phyloP scores from a whole-genome alignment of 495 filamentous ascomycete species.

The Penicillium roqueforti region DNA sequence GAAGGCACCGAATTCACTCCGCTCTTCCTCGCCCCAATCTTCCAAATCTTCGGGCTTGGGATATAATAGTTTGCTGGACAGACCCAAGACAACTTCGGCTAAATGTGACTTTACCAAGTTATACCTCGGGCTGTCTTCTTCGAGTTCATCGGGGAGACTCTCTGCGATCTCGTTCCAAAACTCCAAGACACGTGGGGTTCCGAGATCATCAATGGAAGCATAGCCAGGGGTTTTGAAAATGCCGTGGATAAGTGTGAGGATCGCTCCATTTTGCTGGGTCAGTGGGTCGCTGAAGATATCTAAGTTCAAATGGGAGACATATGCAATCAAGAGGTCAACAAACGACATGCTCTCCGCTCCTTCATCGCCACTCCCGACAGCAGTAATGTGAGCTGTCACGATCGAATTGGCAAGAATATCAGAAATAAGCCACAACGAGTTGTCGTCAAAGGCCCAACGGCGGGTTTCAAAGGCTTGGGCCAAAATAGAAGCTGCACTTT shows the following conservation, averaged over 20 bases:
- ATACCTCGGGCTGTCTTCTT: constrained; percentile 23
- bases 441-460: constrained; percentile 18
- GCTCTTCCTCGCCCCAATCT: constrained; percentile 68
- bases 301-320: constrained; percentile 38
- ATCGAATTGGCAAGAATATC: constrained; percentile 33
- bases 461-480: constrained; percentile 25
- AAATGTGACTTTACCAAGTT: constrained; percentile 33
- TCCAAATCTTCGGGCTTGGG: constrained; percentile 27
- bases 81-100: constrained; percentile 34
- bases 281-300: constrained; percentile 31
- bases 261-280: constrained; percentile 29
- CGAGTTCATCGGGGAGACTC: constrained; percentile 31
- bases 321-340: constrained; percentile 65
- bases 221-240: constrained; percentile 68
- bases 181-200: constrained; percentile 72
- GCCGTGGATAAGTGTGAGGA: constrained; percentile 52
- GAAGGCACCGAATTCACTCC: constrained; percentile 68
- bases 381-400: constrained; percentile 34
- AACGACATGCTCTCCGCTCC: constrained; percentile 64
- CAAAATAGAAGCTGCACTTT: constrained; percentile 22
- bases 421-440: constrained; percentile 22
- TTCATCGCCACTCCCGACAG: constrained; percentile 56
- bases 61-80: constrained; percentile 41
- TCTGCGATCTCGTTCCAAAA: constrained; percentile 68
- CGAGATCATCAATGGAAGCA: constrained; percentile 70